These are phyloP conservation scores for Linnemannia exigua DNA, from an alignment of 192 early-diverging fungal genomes.

Conservation along the genomic window DNA sequence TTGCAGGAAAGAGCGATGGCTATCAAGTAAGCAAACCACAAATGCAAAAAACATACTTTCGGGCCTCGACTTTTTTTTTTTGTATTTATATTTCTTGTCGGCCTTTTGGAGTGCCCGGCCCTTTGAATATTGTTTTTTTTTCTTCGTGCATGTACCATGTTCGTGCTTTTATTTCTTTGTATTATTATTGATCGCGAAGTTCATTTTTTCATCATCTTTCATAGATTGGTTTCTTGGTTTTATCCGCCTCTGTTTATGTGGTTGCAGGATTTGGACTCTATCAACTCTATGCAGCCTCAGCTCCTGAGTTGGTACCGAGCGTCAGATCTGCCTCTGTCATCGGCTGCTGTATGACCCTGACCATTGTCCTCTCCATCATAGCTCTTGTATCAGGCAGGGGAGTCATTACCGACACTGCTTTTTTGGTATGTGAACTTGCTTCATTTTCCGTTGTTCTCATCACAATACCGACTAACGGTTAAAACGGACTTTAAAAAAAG, in stretches of 20 bases:
- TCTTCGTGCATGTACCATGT: not conserved
- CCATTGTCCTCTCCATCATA: slow-evolving; percentile 47
- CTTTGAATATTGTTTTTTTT: not conserved
- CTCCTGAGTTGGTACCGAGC: slow-evolving; percentile 47
- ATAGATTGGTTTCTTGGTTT: slow-evolving; percentile 48
- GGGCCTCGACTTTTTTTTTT: not conserved
- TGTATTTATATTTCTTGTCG: not conserved
- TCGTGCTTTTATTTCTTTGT: not conserved
- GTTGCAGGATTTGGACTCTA: slow-evolving; percentile 47
- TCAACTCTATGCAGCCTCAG: slow-evolving; percentile 47
- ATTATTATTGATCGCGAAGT: not conserved
- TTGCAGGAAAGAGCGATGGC: slow-evolving; percentile 46
- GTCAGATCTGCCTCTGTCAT: slow-evolving; percentile 54
- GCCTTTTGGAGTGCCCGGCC: not conserved
- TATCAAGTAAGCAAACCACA: slow-evolving; percentile 35
- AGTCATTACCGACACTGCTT: slow-evolving; percentile 51
- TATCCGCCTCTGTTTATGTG: slow-evolving; percentile 52
- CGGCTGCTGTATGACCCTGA: slow-evolving; percentile 55
- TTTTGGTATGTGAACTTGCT: slow-evolving; percentile 24
- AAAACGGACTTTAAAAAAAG: not conserved
- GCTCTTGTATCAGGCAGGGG: slow-evolving; percentile 47
- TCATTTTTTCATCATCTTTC: not conserved
- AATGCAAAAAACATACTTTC: not conserved
- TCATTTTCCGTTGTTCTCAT: not conserved
- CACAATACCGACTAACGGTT: not conserved